Percentiles rank a stretch among this genome's conserved stretches.
Conservation (phyloP, 345 rosid species). For the Camelina sativa region DNA sequence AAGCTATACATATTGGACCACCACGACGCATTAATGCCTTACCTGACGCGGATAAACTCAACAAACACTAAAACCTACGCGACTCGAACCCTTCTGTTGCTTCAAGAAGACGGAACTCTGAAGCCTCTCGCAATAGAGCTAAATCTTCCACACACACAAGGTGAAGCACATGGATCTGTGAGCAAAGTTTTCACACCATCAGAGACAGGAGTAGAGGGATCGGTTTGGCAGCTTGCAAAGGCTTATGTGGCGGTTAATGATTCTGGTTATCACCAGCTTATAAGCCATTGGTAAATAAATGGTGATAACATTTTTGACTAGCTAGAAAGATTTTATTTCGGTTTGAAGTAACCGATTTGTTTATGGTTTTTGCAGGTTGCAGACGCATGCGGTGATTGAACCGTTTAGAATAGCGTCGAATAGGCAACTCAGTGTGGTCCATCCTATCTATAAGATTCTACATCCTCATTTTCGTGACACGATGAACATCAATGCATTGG, state of each 20-base stretch:
- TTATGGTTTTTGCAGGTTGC: conserved; percentile 56
- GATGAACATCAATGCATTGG: conserved; percentile 87
- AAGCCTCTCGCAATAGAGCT: conserved; percentile 86
- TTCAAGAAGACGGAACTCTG: conserved; percentile 74
- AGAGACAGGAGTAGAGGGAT: conserved; percentile 59
- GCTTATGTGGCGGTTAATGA: conserved; percentile 89
- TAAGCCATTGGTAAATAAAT: conserved; percentile 77
- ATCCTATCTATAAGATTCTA: conserved; percentile 83
- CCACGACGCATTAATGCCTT: conserved; percentile 84
- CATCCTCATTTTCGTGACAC: conserved; percentile 95
- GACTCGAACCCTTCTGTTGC: conserved; percentile 69
- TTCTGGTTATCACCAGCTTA: conserved; percentile 90
- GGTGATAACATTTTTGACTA: conserved; percentile 7
- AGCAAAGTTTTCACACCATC: conserved; percentile 81
- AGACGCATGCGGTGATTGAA: conserved; percentile 87
- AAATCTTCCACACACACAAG: conserved; percentile 88
- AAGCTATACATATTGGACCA: conserved; percentile 76
- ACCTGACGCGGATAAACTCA: conserved; percentile 67
- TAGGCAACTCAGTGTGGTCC: conserved; percentile 79
- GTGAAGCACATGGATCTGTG: conserved; percentile 65
- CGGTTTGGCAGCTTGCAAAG: conserved; percentile 91
- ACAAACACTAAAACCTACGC: conserved; percentile 85
- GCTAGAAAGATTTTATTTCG: not conserved
- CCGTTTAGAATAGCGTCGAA: conserved; percentile 82
- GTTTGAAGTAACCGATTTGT: not conserved